Evolutionary conservation across 495 filamentous ascomycete genomes (phyloP).

Genomic region (Podospora conica): DNA sequence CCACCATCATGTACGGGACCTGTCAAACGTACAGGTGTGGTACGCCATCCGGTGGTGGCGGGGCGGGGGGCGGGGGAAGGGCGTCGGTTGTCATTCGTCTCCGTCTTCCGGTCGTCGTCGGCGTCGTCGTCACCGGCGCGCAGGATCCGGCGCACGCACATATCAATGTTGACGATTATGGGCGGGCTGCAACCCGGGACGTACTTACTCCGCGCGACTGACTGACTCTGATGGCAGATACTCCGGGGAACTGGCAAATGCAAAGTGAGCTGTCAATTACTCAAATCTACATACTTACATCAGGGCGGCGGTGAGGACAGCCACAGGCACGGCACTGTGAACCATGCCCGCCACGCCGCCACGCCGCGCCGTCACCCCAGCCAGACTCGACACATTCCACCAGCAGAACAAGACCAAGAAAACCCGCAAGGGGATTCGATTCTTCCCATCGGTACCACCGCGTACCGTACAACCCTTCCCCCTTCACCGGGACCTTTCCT

Average conservation of each 20-base stretch:
- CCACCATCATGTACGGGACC: background rate
- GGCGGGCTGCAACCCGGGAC: background rate
- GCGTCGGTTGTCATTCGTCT: background rate
- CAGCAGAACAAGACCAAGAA: background rate
- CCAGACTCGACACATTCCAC: background rate
- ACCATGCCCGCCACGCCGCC: background rate
- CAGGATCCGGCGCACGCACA: background rate
- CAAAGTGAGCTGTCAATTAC: background rate
- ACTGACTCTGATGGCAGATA: background rate
- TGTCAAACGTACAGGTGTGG: background rate
- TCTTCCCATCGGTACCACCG: too few species aligned
- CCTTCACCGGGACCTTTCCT: background rate
- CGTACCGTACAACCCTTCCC: background rate
- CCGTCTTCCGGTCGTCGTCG: background rate
- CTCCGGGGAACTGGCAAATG: background rate
- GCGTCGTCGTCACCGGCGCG: background rate
- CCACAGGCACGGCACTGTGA: background rate
- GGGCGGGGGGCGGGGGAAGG: too few species aligned
- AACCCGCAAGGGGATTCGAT: too few species aligned
- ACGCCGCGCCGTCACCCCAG: background rate
- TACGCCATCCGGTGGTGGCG: background rate
- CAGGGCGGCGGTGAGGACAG: background rate
- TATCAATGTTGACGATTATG: too few species aligned
- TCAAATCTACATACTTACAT: too few species aligned
- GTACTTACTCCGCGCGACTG: background rate